A percentile compares a stretch with the other conserved stretches of the same genome.
Evolutionary conservation across 192 early-diverging fungal species (phyloP).

Genomic region (Backusella circina): DNA sequence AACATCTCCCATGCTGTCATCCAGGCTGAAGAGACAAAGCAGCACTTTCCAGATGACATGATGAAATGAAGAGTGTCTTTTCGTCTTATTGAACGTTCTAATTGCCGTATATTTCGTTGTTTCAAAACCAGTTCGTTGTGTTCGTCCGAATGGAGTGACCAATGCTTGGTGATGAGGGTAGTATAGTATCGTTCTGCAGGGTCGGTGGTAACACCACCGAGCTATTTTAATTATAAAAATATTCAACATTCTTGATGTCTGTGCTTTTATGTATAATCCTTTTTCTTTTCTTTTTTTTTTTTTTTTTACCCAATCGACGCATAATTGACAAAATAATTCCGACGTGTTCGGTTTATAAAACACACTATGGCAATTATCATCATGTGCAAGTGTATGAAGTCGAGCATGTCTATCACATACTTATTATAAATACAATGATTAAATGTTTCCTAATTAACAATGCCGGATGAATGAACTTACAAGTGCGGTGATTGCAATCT

Average conservation of each 20-base stretch:
- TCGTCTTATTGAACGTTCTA: slow-evolving; percentile 10
- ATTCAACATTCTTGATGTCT: neutral
- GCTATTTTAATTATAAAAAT: neutral
- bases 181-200: slow-evolving; percentile 12
- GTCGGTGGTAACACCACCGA: slow-evolving; percentile 6
- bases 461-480: slow-evolving; percentile 1
- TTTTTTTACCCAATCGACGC: slow-evolving; percentile 21
- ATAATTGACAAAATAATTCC: slow-evolving; percentile 18
- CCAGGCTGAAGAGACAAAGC: slow-evolving; percentile 13
- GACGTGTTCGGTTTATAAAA: slow-evolving; percentile 18
- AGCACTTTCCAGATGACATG: neutral
- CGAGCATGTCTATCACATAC: slow-evolving; percentile 25
- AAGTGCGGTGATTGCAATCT: neutral
- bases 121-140: neutral
- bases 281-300: neutral
- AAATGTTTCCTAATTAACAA: neutral
- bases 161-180: neutral
- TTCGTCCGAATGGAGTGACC: neutral
- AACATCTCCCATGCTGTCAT: slow-evolving; percentile 20
- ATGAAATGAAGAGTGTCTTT: slow-evolving; percentile 15
- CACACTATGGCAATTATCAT: neutral
- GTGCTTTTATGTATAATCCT: too few relatives aligned
- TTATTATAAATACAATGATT: neutral
- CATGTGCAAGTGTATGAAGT: neutral
- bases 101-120: neutral